Percentiles rank a stretch among this genome's conserved stretches.
These are phyloP conservation scores for Stromatinia cepivora DNA, from an alignment of 2,329 filamentous ascomycete genomes.

Conservation along the genomic window DNA sequence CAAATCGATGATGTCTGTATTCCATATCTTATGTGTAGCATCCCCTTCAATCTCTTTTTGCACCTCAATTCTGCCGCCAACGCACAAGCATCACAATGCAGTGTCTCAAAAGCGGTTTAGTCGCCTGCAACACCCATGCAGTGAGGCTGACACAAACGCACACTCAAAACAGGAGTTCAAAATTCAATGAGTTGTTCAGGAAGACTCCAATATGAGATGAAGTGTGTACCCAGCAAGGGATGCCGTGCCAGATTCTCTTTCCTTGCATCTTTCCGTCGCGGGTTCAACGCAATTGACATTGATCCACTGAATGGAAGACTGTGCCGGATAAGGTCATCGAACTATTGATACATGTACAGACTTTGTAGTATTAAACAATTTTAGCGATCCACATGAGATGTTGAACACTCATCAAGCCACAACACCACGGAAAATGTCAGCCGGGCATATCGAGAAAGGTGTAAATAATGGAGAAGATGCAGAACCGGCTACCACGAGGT, in stretches of 20 bases:
- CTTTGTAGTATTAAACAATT: background rate
- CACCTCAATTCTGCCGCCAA: background rate
- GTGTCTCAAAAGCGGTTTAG: slow-evolving; percentile 9
- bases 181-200: background rate
- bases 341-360: background rate
- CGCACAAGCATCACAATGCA: slow-evolving; percentile 10
- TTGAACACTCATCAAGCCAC: background rate
- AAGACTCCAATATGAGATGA: background rate
- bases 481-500: background rate
- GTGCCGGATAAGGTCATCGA: background rate
- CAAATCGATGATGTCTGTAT: background rate
- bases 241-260: background rate
- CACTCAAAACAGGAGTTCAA: background rate
- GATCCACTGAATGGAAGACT: background rate
- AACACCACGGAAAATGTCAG: background rate
- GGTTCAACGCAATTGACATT: too few relatives aligned
- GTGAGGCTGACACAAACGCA: background rate
- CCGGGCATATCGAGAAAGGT: background rate
- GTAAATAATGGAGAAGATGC: background rate
- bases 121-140: slow-evolving; percentile 1
- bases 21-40: too few relatives aligned
- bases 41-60: background rate
- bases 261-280: background rate
- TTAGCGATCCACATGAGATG: background rate
- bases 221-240: background rate